These are phyloP conservation scores for Mucor racemosus DNA, from an alignment of 371 early-diverging fungal genomes.

Conservation along the genomic window DNA sequence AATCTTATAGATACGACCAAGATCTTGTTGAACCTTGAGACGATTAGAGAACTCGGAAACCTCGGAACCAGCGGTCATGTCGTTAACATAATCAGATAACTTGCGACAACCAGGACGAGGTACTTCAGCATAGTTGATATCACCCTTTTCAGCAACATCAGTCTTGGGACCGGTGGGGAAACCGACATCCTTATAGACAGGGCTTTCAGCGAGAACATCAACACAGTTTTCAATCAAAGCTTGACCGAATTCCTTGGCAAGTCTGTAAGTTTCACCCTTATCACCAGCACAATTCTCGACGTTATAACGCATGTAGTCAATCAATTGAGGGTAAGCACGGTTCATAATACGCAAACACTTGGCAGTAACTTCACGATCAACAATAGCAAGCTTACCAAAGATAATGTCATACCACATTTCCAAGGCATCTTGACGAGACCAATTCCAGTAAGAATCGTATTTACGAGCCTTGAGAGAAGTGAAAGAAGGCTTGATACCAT, in stretches of 20 bases:
- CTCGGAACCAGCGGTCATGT: slow-evolving; percentile 74
- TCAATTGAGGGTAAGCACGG: slow-evolving; percentile 80
- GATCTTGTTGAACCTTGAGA: slow-evolving; percentile 78
- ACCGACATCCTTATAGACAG: slow-evolving; percentile 85
- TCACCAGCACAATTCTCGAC: slow-evolving; percentile 75
- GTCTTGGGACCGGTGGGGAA: slow-evolving; percentile 87
- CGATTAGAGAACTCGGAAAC: slow-evolving; percentile 73
- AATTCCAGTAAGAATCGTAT: slow-evolving; percentile 97
- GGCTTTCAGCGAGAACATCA: slow-evolving; percentile 74
- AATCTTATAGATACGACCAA: slow-evolving; percentile 80
- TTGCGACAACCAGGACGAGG: slow-evolving; percentile 70
- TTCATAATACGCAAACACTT: slow-evolving; percentile 93
- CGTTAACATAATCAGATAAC: slow-evolving; percentile 72
- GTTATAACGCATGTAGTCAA: slow-evolving; percentile 88
- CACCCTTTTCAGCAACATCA: slow-evolving; percentile 77
- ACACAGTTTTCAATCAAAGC: slow-evolving; percentile 88
- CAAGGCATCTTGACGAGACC: slow-evolving; percentile 94
- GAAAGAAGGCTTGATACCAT: slow-evolving; percentile 89
- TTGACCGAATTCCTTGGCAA: slow-evolving; percentile 82
- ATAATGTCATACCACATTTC: slow-evolving; percentile 91
- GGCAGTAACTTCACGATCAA: slow-evolving; percentile 93
- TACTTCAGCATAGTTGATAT: slow-evolving; percentile 84
- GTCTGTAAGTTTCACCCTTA: slow-evolving; percentile 82
- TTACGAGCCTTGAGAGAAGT: slow-evolving; percentile 83
- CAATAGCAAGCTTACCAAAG: slow-evolving; percentile 87